Conservation (phyloP, 2,329 filamentous ascomycete genomes). For the Juglanconis oblonga region DNA sequence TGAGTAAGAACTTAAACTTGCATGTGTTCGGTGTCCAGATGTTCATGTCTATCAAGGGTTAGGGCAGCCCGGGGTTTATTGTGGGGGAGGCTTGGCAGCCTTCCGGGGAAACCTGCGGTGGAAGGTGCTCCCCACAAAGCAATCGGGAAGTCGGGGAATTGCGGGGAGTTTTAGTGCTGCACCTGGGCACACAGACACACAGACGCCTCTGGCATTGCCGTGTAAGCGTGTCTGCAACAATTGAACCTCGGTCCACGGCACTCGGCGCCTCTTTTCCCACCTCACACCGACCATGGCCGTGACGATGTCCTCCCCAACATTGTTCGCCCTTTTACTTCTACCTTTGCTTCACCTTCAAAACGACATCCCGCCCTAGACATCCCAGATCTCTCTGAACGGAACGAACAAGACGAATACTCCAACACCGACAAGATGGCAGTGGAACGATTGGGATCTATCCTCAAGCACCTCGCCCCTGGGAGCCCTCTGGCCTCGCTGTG, state of each 20-base stretch:
- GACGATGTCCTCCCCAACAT: background rate
- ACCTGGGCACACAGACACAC: background rate
- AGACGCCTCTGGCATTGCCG: background rate
- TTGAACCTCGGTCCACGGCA: slow-evolving; percentile 10
- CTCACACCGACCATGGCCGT: background rate
- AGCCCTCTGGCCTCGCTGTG: slow-evolving; percentile 76
- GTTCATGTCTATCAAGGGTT: background rate
- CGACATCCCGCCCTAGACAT: no score
- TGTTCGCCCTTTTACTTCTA: background rate
- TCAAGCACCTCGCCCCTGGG: slow-evolving; percentile 78
- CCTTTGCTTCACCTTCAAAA: background rate
- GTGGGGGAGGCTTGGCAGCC: background rate
- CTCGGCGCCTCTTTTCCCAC: background rate
- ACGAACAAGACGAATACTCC: background rate
- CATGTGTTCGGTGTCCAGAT: background rate
- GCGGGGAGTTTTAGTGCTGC: background rate
- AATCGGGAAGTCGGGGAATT: background rate
- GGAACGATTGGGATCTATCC: slow-evolving; percentile 82
- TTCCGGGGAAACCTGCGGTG: background rate
- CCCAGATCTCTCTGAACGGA: background rate
- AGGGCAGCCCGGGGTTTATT: background rate
- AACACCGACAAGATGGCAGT: slow-evolving; percentile 61
- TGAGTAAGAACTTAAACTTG: no score
- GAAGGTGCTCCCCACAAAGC: background rate
- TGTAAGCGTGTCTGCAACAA: background rate